Conservation (phyloP, 139 green algal species). For the Chlamydomonas applanata region DNA sequence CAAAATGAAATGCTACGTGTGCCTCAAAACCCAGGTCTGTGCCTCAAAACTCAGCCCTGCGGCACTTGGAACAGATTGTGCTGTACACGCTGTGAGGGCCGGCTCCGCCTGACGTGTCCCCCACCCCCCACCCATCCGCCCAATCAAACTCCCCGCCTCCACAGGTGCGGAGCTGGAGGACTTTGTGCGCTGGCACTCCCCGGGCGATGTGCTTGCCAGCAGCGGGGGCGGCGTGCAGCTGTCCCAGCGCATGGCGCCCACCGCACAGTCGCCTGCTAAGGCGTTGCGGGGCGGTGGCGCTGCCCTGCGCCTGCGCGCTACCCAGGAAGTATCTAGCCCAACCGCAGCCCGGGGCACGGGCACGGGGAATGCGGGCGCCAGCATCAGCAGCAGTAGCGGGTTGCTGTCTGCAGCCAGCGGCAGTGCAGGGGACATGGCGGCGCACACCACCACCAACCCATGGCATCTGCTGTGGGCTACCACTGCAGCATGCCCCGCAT, state of each 20-base stretch:
- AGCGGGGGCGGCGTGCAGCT: constrained; percentile 14
- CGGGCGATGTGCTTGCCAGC: constrained; percentile 53
- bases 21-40: no score
- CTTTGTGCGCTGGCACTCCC: constrained; percentile 85
- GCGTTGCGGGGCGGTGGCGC: not conserved
- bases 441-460: not conserved
- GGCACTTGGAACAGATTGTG: no score
- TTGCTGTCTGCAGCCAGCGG: no score
- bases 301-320: not conserved
- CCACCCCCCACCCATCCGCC: no score
- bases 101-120: no score
- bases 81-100: no score
- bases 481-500: constrained; percentile 40
- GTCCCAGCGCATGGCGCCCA: constrained; percentile 33
- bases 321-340: not conserved
- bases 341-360: no score
- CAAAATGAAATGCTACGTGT: no score
- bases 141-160: no score
- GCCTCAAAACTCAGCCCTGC: no score
- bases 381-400: not conserved
- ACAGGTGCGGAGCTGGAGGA: constrained; percentile 60
- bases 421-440: not conserved
- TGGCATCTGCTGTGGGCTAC: constrained; percentile 60
- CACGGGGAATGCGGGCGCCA: no score
- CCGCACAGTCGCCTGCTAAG: not conserved